phyloP scores from a whole-genome alignment of 495 filamentous ascomycete species.

The Aspergillus panamensis region DNA sequence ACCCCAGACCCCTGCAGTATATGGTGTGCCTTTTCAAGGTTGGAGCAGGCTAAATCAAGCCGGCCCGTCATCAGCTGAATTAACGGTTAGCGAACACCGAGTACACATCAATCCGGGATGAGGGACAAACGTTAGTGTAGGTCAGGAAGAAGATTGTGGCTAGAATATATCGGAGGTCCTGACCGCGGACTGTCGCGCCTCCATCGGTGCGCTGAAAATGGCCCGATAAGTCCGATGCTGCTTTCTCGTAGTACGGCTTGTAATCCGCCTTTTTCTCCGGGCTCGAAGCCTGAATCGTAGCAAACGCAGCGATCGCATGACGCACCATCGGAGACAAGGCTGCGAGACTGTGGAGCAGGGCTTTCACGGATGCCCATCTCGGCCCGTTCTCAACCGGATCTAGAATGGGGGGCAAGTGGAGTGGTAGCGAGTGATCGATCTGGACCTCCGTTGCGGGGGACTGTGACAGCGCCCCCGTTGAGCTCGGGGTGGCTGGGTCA shows the following conservation, averaged over 20 bases:
- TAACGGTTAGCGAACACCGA: neutral
- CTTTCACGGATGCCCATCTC: neutral
- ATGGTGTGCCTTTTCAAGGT: neutral
- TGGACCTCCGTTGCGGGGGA: neutral
- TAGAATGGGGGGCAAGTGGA: neutral
- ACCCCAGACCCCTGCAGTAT: neutral
- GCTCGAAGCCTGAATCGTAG: neutral
- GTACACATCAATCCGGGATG: neutral
- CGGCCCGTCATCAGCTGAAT: neutral
- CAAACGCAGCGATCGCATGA: neutral
- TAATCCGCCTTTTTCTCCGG: neutral
- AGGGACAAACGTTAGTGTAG: neutral
- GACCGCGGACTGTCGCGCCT: neutral
- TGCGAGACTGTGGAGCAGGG: neutral
- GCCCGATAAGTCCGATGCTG: neutral
- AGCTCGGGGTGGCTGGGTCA: neutral
- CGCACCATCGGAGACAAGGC: neutral
- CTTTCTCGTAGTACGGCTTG: neutral
- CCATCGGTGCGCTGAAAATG: neutral
- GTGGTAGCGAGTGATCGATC: neutral
- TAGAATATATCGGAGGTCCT: neutral
- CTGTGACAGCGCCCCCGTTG: neutral
- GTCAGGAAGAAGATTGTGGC: neutral
- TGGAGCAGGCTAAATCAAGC: neutral
- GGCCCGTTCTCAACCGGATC: neutral